Evolutionary conservation across 352 stramenopile genomes (phyloP).

Genomic region (Pythium aristosporum): DNA sequence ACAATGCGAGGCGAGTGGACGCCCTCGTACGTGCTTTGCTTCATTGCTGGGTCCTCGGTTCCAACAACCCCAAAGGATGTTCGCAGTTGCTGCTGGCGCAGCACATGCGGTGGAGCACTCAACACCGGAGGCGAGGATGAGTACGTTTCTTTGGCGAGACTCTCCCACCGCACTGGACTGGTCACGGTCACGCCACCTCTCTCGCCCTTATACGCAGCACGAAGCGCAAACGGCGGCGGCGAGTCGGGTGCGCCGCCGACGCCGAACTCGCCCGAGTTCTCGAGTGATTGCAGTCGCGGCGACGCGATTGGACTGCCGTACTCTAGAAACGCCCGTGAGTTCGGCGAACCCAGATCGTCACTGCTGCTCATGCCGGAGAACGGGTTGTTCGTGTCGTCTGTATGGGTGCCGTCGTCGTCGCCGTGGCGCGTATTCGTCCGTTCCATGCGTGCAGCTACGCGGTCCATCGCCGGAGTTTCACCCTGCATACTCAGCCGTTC

Average conservation of each 20-base stretch:
- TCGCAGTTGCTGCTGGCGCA: constrained; percentile 33
- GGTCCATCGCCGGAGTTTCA: constrained; percentile 1
- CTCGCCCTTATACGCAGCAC: constrained; percentile 3
- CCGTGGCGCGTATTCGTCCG: not conserved
- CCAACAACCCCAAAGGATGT: constrained; percentile 37
- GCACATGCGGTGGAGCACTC: constrained; percentile 39
- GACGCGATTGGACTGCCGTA: constrained; percentile 64
- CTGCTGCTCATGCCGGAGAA: constrained; percentile 44
- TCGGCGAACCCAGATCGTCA: constrained; percentile 39
- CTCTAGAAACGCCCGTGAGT: constrained; percentile 39
- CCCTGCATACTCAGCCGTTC: constrained; percentile 34
- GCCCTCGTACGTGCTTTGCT: constrained; percentile 30
- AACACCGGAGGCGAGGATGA: constrained; percentile 43
- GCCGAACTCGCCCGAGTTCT: constrained; percentile 53
- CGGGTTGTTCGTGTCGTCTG: constrained; percentile 25
- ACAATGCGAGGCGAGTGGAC: constrained; percentile 44
- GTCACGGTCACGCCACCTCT: constrained; percentile 3
- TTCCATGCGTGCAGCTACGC: constrained; percentile 15
- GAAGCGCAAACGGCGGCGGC: constrained; percentile 69
- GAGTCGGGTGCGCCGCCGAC: constrained; percentile 45
- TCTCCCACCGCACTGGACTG: constrained; percentile 73
- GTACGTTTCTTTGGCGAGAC: constrained; percentile 61
- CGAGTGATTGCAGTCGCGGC: constrained; percentile 54
- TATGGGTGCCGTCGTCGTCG: constrained; percentile 26
- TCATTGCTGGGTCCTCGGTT: constrained; percentile 29